Conservation (phyloP, 2,329 filamentous ascomycete genomes). For the Daldinia sp. region DNA sequence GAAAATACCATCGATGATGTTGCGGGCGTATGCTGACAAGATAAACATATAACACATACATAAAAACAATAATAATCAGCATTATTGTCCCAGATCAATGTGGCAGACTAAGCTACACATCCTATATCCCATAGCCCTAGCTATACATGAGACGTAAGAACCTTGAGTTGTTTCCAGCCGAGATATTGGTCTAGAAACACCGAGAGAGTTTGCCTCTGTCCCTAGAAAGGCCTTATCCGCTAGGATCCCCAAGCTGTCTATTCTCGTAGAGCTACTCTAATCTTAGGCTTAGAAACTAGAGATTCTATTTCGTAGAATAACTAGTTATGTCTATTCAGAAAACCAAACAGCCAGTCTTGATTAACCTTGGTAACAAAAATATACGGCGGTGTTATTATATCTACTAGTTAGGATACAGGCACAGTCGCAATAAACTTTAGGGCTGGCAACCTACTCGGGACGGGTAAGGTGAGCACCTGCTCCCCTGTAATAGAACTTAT, state of each 20-base stretch:
- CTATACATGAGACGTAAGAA: not conserved
- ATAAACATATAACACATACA: not conserved
- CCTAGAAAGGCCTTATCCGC: not conserved
- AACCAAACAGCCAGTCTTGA: not conserved
- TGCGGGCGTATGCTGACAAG: not conserved
- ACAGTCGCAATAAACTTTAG: not conserved
- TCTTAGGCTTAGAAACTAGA: not conserved
- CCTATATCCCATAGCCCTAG: not conserved
- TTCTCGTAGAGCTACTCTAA: too few relatives aligned
- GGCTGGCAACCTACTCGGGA: not conserved
- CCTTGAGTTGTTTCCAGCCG: not conserved
- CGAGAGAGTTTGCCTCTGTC: not conserved
- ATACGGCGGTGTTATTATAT: not conserved
- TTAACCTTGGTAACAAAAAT: not conserved
- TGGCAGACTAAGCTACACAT: not conserved
- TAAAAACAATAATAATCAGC: not conserved
- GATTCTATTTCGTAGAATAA: not conserved
- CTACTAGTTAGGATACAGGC: not conserved
- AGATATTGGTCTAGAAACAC: not conserved
- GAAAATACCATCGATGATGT: not conserved
- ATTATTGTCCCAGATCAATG: not conserved
- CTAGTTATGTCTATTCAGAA: not conserved
- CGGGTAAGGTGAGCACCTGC: not conserved
- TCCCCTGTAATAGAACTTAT: slow-evolving; percentile 1
- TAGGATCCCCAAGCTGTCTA: not conserved